Evolutionary conservation across 495 filamentous ascomycete species (phyloP).

Genomic region (Penicillium alfredii): DNA sequence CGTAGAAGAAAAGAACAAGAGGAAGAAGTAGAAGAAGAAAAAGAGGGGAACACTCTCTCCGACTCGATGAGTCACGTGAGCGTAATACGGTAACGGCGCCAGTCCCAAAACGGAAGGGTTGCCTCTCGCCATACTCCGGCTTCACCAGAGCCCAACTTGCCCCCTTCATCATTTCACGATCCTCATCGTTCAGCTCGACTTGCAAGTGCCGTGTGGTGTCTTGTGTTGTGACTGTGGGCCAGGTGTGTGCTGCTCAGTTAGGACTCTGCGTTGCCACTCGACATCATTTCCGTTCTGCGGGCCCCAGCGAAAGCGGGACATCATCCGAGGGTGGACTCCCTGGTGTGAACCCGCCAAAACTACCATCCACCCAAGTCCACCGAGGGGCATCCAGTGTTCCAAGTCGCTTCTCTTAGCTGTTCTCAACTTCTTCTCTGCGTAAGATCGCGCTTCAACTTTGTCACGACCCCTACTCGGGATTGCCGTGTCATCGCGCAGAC

Average conservation of each 20-base stretch:
- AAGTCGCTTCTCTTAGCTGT: slow-evolving; percentile 33
- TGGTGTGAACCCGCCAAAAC: slow-evolving; percentile 31
- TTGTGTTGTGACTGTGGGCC: not conserved
- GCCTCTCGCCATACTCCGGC: slow-evolving; percentile 11
- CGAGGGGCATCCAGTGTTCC: slow-evolving; percentile 39
- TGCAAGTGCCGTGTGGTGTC: too few relatives aligned
- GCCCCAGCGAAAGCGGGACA: slow-evolving; percentile 37
- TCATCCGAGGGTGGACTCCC: slow-evolving; percentile 40
- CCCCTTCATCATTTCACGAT: slow-evolving; percentile 1
- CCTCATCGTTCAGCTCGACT: too few relatives aligned
- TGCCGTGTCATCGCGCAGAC: slow-evolving; percentile 37
- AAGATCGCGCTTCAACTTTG: slow-evolving; percentile 37
- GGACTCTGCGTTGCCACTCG: slow-evolving; percentile 11
- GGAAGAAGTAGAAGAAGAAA: too few relatives aligned
- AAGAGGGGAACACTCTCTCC: too few relatives aligned
- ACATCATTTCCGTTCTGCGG: slow-evolving; percentile 29
- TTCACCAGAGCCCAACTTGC: slow-evolving; percentile 12
- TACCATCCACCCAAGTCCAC: slow-evolving; percentile 36
- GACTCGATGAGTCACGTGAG: slow-evolving; percentile 15
- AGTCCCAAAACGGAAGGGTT: slow-evolving; percentile 20
- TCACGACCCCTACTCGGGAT: slow-evolving; percentile 41
- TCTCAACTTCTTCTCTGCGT: slow-evolving; percentile 36
- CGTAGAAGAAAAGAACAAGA: too few relatives aligned
- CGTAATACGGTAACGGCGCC: slow-evolving; percentile 22
- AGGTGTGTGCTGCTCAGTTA: slow-evolving; percentile 6